Evolutionary conservation across 495 filamentous ascomycete genomes (phyloP), one percentile per base, ranked within the genome.

Genomic region (Friedmanniomyces simplex): DNA sequence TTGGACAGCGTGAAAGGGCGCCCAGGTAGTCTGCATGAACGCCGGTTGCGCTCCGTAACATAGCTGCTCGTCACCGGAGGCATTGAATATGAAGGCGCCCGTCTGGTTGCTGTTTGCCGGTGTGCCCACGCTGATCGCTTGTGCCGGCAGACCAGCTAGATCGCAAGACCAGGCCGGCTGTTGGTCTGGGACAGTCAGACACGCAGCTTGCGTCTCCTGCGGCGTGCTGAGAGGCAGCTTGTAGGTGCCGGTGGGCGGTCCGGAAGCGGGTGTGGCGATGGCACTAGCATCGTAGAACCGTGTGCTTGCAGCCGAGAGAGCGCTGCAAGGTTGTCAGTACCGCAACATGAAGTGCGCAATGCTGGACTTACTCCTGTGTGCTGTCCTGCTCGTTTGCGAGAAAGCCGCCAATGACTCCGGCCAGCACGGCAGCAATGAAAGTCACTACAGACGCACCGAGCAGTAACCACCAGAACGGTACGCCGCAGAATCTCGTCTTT

Each of bases 81-180:
- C 42, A 37, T 55, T 55, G 47, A 45, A 63, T 4, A 63, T 28
- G 12, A 3, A 56, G 5, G 61, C 61, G 37, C 61, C 61, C 18
- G 80, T 78, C 14, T 69, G 67, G 54, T 77, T 75, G 43, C 76
- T 62, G 37, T 66, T 59, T n/a, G 25, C 37, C n/a, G 48, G 22
- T 12, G 8, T 82, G 48, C 64, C 64, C 42, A 74, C 63, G n/a
- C 34, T 52, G 49, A 66, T 36, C 10, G 26, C 51, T 16, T 47
- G 34, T n/a, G 26, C 26, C 14, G 56, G 30, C 8, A 45, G 18
- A 16, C 48, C 53, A 13, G 51, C 55, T 37, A 77, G 60, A 68
- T 67, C 63, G 64, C 90, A 96, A 46, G 73, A 77, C 90, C 90
- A 96, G 6, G 88, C 79, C 32, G 73, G 69, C 20, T 73, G 71